Percentiles rank a stretch among this genome's conserved stretches.
Evolutionary conservation across 169 alveolate genomes (phyloP).

Genomic region (Plasmodium inui): DNA sequence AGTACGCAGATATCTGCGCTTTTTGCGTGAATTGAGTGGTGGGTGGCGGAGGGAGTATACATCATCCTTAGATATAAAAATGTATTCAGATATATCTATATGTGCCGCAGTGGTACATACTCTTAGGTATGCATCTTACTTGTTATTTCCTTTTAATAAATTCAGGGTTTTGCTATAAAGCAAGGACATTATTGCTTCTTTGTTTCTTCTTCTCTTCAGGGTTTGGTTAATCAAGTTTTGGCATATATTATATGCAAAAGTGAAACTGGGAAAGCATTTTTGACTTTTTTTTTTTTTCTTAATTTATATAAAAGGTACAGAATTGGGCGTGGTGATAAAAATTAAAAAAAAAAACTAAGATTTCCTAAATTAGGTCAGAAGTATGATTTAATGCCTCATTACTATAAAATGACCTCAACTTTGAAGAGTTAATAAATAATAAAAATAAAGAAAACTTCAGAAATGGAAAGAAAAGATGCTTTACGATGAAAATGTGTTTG

Average conservation of each 20-base stretch:
- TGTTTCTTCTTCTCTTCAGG: neutral
- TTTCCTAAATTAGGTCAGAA: neutral
- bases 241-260: slow-evolving; percentile 18
- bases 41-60: neutral
- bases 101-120: neutral
- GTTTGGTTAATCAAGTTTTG: neutral
- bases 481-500: neutral
- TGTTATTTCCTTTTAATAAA: slow-evolving; percentile 27
- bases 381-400: neutral
- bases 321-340: neutral
- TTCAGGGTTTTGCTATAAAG: slow-evolving; percentile 45
- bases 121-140: slow-evolving; percentile 30
- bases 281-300: slow-evolving; percentile 5
- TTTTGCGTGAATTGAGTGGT: neutral
- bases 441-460: neutral
- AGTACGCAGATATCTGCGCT: neutral
- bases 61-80: neutral
- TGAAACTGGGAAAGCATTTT: slow-evolving; percentile 14
- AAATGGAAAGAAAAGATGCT: neutral
- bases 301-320: neutral
- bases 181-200: slow-evolving; percentile 28
- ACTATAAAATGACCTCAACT: neutral
- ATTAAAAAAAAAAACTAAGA: neutral
- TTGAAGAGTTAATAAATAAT: neutral
- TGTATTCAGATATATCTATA: neutral